Base-by-base conservation (phyloP, 805 yeast genomes). In the Lipomyces chichibuensis region DNA sequence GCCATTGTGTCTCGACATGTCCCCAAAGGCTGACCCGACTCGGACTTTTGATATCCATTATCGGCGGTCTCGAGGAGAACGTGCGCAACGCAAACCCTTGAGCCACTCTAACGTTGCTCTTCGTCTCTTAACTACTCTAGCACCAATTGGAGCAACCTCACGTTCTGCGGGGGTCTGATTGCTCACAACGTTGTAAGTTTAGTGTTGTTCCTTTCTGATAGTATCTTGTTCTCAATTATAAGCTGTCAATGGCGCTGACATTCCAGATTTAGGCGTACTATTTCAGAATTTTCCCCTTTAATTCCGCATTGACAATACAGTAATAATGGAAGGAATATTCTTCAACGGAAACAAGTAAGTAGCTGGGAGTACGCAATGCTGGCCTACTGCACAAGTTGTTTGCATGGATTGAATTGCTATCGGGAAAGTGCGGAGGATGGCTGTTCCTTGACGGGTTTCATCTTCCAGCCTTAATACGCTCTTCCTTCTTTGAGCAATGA, bases 251-350 rank as follows among this genome's bases (percentile, higher is more conserved):
- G 9, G 49, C 23, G 8, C 49, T 43, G 23, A 43, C 23, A n/a
- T 17, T 17, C 49, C 3, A 43, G n/a, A 43, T 43, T 17, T 43
- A 43, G 49, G 23, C 20, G 23, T 11, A 17, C 20, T 43, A 17
- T 8, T 43, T 8, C 20, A 37, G 39, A 43, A 43, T 17, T n/a
- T n/a, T 43, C 1, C 23, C n/a, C 20, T 17, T 43, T 43, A 43
- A 17, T 43, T 43, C 49, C 20, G 9, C 11, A 17, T 43, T 43
- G 49, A 6, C 49, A 9, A 14, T 37, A 23, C 20, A 39, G 17
- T 25, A 65, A 57, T 11, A 64, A 94, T 94, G 99, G 98, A 95
- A 78, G 98, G 98, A 33, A 84, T 94, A 60, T 92, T 84, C 79
- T 95, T 95, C 82, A 95, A 95, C 81, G 84, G 92, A 70, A 93